A percentile compares a stretch with the other conserved stretches of the same genome.
Evolutionary conservation across 2,329 filamentous ascomycete species (phyloP).

Genomic region (Botrytis fabae): DNA sequence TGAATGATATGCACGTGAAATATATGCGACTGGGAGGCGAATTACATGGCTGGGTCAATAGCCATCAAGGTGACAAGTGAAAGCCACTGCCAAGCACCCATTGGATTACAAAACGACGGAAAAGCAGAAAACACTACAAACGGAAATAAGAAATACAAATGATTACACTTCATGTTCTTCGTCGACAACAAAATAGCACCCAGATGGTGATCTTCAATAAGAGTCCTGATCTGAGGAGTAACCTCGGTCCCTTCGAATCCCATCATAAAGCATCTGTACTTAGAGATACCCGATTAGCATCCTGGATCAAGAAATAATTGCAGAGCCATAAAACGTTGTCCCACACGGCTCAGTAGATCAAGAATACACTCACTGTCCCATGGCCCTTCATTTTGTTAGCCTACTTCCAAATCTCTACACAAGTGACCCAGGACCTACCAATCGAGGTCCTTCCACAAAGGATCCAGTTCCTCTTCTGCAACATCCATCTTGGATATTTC

Average conservation of each 20-base stretch:
- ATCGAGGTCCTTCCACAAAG: constrained; percentile 39
- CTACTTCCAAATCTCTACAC: constrained; percentile 15
- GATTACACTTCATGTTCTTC: constrained; percentile 78
- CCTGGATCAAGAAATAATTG: background rate
- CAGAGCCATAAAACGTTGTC: background rate
- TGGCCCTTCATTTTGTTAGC: constrained; percentile 50
- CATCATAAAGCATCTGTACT: constrained; percentile 23
- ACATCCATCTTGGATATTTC: constrained; percentile 48
- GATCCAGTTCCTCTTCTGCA: constrained; percentile 47
- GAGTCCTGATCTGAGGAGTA: constrained; percentile 75
- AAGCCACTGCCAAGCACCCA: background rate
- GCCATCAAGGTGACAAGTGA: background rate
- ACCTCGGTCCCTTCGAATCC: constrained; percentile 84
- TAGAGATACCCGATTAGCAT: background rate
- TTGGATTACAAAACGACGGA: constrained; percentile 19
- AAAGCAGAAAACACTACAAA: constrained; percentile 5
- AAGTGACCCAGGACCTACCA: constrained; percentile 33
- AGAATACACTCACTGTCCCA: constrained; percentile 65
- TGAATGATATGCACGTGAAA: constrained; percentile 6
- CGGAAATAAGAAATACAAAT: constrained; percentile 13
- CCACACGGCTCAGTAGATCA: constrained; percentile 56
- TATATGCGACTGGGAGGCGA: constrained; percentile 10
- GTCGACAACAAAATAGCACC: constrained; percentile 84
- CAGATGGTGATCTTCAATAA: constrained; percentile 82
- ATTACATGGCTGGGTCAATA: background rate